Base-by-base conservation (phyloP, 768 basidiomycete genomes). In the Harrya chromipes region DNA sequence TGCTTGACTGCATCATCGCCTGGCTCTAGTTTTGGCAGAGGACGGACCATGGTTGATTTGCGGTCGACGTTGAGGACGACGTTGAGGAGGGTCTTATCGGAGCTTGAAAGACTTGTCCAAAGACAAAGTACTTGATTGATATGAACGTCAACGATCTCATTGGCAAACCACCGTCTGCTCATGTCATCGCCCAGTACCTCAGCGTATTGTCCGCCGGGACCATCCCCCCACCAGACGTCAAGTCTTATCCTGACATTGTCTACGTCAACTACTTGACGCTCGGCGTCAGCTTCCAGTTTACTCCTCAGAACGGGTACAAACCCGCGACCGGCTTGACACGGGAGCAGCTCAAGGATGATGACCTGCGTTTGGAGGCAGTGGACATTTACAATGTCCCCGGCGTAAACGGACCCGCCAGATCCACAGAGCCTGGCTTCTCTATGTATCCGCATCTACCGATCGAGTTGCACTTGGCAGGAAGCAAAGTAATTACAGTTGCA, bases 191-290 rank as follows among this genome's bases (percentile, higher is more conserved):
- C 6, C 61, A 66, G 10, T 81, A 77, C 52, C 69, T 88, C 48
- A 33, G 62, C 10, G 61, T 60, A 8, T 59, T 82, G 13, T 58
- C 68, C 11, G 37, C 67, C 11, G 53, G 52, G 17, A 40, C 52
- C 14, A 45, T 53, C 17, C 55, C 61, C 42, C 39, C 40, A 12
- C 84, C 89, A 27, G 80, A 89, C 57, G 70, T 92, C 67, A 92
- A 90, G 64, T 73, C 82, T 0, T 94, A 90, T 65, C 64, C 89
- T 24, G 91, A 97, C 65, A 79, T 80, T 8, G 82, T 92, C 55
- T 98, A 94, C 73, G 80, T 90, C 72, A 94, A 90, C 66, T 94
- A 91, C 71, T 78, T 76, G 61, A 27, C 75, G 1, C 75, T 94
- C 26, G 94, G 94, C 11, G 60, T 95, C 59, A 94, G 92, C 55